phyloP scores from a whole-genome alignment of 2,329 filamentous ascomycete genomes.

The Chalaropsis ovoidea region DNA sequence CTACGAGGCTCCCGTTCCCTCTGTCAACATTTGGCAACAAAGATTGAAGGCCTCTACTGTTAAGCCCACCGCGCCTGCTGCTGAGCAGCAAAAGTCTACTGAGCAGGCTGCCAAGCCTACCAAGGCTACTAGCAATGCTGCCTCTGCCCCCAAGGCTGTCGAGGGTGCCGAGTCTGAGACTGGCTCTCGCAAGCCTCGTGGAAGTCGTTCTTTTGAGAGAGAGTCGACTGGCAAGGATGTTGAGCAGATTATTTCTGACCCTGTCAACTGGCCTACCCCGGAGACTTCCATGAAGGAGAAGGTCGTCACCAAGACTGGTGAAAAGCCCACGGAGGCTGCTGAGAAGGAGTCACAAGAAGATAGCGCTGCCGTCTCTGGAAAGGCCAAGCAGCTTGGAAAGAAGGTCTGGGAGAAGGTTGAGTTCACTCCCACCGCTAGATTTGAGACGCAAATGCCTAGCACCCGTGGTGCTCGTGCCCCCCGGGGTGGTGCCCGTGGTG shows the following conservation, averaged over 20 bases:
- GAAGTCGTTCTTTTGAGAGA: slow-evolving; percentile 33
- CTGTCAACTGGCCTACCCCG: slow-evolving; percentile 80
- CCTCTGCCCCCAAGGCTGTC: slow-evolving; percentile 26
- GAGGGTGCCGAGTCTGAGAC: slow-evolving; percentile 35
- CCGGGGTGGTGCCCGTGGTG: slow-evolving; percentile 38
- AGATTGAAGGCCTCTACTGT: slow-evolving; percentile 55
- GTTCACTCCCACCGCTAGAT: slow-evolving; percentile 74
- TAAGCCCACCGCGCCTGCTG: slow-evolving; percentile 32
- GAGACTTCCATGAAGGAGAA: slow-evolving; percentile 62
- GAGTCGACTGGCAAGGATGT: slow-evolving; percentile 14
- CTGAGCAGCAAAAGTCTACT: slow-evolving; percentile 37
- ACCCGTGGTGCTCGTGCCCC: slow-evolving; percentile 40
- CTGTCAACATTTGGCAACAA: slow-evolving; percentile 81
- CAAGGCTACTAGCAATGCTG: slow-evolving; percentile 28
- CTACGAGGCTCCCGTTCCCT: slow-evolving; percentile 69
- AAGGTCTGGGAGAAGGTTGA: slow-evolving; percentile 77
- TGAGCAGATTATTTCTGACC: slow-evolving; percentile 40
- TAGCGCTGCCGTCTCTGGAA: slow-evolving; percentile 34
- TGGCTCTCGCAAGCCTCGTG: slow-evolving; percentile 31
- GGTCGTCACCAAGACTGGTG: slow-evolving; percentile 52
- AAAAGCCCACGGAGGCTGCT: slow-evolving; percentile 49
- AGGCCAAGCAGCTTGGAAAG: slow-evolving; percentile 50
- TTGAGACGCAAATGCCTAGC: slow-evolving; percentile 67
- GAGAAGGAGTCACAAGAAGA: slow-evolving; percentile 57
- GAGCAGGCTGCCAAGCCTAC: slow-evolving; percentile 36